Conservation (phyloP, 192 early-diverging fungal genomes). For the Dissophora ornata region DNA sequence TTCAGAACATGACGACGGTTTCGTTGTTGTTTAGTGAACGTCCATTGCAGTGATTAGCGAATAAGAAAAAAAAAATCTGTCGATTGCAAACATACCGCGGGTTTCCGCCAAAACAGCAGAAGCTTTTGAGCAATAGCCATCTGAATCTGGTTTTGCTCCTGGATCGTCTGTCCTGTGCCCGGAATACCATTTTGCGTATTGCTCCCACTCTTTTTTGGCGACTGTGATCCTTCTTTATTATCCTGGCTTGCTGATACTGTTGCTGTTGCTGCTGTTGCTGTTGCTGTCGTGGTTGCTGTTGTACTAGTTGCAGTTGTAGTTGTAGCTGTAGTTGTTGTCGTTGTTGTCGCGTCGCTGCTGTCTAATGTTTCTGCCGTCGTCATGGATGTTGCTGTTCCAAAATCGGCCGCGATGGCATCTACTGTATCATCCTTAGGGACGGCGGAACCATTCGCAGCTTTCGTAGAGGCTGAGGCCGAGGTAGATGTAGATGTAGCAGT, state of each 20-base stretch:
- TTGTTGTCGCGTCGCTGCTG: neutral
- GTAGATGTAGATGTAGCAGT: constrained; percentile 3
- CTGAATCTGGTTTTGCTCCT: constrained; percentile 63
- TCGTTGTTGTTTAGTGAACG: no score
- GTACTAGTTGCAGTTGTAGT: neutral
- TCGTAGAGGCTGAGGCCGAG: neutral
- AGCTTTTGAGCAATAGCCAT: constrained; percentile 82
- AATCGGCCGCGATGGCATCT: no score
- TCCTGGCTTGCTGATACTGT: neutral
- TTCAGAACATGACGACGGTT: no score
- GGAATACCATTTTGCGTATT: neutral
- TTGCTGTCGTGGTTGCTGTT: neutral
- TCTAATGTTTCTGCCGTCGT: neutral
- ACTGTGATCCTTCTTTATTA: no score
- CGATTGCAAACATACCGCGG: constrained; percentile 59
- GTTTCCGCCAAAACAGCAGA: constrained; percentile 82
- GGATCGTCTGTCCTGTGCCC: constrained; percentile 1
- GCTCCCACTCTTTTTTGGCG: neutral
- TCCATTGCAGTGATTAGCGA: no score
- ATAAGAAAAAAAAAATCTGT: neutral
- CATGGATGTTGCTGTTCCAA: no score
- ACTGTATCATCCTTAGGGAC: no score
- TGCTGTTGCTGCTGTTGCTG: neutral
- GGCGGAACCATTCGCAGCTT: no score
- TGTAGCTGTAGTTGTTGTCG: neutral